Percentiles rank a stretch among this genome's conserved stretches.
phyloP scores from a whole-genome alignment of 2,329 filamentous ascomycete species.

The Arthroderma sp. region DNA sequence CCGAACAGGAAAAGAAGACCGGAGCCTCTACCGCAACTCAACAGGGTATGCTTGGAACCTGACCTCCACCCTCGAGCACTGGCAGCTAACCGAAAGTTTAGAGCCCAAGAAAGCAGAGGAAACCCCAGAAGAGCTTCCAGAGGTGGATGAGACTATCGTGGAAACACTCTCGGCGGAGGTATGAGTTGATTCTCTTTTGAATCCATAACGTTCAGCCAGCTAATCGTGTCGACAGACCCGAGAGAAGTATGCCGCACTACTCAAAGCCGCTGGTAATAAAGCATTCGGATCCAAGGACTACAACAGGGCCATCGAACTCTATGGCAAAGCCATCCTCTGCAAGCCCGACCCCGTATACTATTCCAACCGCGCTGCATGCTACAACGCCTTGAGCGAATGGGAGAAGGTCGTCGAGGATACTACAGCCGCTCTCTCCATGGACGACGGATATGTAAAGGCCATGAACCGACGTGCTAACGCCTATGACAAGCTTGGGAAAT shows the following conservation, averaged over 20 bases:
- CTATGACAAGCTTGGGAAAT: conserved; percentile 84
- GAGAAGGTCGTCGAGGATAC: conserved; percentile 95
- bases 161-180: conserved; percentile 36
- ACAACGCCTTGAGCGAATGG: conserved; percentile 86
- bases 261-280: conserved; percentile 94
- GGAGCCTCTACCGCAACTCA: conserved; percentile 31
- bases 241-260: conserved; percentile 74
- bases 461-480: conserved; percentile 92
- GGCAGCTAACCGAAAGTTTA: conserved; percentile 16
- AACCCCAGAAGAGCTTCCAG: conserved; percentile 52
- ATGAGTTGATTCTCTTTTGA: conserved; percentile 8
- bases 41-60: conserved; percentile 20
- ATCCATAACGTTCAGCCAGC: conserved; percentile 5
- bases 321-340: conserved; percentile 91
- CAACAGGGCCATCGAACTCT: conserved; percentile 82
- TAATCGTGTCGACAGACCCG: conserved; percentile 45
- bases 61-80: too few species aligned
- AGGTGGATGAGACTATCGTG: conserved; percentile 41
- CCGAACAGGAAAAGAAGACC: conserved; percentile 37
- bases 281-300: conserved; percentile 92
- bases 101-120: conserved; percentile 42
- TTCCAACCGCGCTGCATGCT: conserved; percentile 95
- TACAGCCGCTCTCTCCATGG: conserved; percentile 82
- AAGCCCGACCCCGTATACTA: conserved; percentile 97
- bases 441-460: conserved; percentile 93